These are phyloP conservation scores for Acacia crassicarpa DNA, from an alignment of 306 rosid genomes.

Conservation along the genomic window DNA sequence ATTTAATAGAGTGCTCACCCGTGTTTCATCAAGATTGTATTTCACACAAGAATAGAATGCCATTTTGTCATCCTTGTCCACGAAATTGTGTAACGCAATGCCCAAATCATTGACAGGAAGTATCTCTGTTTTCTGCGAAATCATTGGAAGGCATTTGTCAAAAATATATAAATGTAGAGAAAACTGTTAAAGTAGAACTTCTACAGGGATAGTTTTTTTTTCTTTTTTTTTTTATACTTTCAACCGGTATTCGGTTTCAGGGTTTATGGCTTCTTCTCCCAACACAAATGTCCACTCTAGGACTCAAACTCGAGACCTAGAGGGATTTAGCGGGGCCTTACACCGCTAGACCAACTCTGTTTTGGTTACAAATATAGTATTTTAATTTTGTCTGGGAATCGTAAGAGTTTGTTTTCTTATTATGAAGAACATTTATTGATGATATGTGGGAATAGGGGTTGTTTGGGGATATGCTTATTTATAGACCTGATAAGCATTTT, in stretches of 20 bases:
- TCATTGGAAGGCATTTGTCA: slow-evolving; percentile 13
- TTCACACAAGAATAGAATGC: slow-evolving; percentile 84
- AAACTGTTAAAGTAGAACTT: background rate
- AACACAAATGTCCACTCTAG: too few relatives aligned
- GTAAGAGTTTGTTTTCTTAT: background rate
- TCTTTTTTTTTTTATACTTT: too few relatives aligned
- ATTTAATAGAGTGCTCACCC: slow-evolving; percentile 58
- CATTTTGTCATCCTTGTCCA: slow-evolving; percentile 88
- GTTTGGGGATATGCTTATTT: too few relatives aligned
- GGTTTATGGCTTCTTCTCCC: too few relatives aligned
- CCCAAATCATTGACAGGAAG: slow-evolving; percentile 96
- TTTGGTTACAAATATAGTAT: background rate
- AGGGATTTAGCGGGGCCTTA: too few relatives aligned
- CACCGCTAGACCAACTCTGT: too few relatives aligned
- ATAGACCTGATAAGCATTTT: too few relatives aligned
- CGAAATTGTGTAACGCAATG: slow-evolving; percentile 87
- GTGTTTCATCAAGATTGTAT: slow-evolving; percentile 84
- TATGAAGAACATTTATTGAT: background rate
- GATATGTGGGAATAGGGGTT: too few relatives aligned
- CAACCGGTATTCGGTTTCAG: too few relatives aligned
- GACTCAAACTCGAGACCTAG: too few relatives aligned
- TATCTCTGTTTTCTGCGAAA: slow-evolving; percentile 96
- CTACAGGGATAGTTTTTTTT: too few relatives aligned
- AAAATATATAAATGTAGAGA: background rate
- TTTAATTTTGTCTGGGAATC: background rate